phyloP scores from a whole-genome alignment of 2,329 filamentous ascomycete genomes.

The Arthrobotrys entomopaga region DNA sequence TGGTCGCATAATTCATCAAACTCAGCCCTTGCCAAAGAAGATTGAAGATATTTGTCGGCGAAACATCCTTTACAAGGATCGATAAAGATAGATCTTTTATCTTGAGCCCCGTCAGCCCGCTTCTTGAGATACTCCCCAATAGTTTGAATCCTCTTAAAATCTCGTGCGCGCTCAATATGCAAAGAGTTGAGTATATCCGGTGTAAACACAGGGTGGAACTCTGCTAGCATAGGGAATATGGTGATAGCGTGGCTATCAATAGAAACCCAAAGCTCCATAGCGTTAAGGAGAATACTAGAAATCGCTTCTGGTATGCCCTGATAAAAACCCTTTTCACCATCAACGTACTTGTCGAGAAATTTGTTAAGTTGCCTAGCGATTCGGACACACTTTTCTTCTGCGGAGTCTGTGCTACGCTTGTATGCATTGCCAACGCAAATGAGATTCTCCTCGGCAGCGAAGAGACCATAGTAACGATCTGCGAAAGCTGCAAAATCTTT shows the following conservation, averaged over 20 bases:
- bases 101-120: constrained; percentile 60
- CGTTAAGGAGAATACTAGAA: constrained; percentile 67
- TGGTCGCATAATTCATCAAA: constrained; percentile 60
- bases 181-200: constrained; percentile 68
- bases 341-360: constrained; percentile 62
- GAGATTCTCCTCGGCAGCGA: constrained; percentile 33
- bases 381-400: constrained; percentile 59
- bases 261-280: constrained; percentile 70
- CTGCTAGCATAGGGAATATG: constrained; percentile 65
- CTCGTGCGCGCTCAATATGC: constrained; percentile 64
- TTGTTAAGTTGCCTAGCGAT: constrained; percentile 61
- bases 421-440: constrained; percentile 7
- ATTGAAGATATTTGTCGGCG: constrained; percentile 65
- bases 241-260: constrained; percentile 67
- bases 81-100: constrained; percentile 65
- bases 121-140: constrained; percentile 67
- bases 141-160: constrained; percentile 66
- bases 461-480: constrained; percentile 44
- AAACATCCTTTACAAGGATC: constrained; percentile 64
- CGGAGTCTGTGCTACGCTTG: constrained; percentile 47
- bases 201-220: constrained; percentile 68
- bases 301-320: constrained; percentile 65
- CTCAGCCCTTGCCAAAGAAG: constrained; percentile 54
- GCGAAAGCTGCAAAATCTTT: constrained; percentile 49
- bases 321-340: constrained; percentile 62